Evolutionary conservation across 1,139 yeast species (phyloP), one percentile per base, ranked within the genome.

Genomic region (Geotrichum macrosporum): DNA sequence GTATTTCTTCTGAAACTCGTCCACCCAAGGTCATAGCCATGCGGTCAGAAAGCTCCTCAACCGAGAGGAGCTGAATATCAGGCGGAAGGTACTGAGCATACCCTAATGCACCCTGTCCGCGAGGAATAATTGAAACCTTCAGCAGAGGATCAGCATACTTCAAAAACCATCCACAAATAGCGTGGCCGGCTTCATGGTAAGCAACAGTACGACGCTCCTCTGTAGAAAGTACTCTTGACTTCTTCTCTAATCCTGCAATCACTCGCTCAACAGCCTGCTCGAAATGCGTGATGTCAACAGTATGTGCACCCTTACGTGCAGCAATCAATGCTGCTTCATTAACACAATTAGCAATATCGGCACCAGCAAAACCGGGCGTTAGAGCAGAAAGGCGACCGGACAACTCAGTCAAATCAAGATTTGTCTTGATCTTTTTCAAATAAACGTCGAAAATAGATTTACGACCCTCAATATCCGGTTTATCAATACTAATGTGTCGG

Each of bases 21-120:
- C 98, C 98, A 44, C 97, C 98, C 45, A 92, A 74, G 0, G 97
- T 88, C 95, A 92, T 94, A 20, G 88, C 78, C 95, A 92, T 89
- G 57, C 95, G 75, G 63, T 92, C 95, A 51, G 72, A 68, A 56
- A 89, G 77, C 66, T 92, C 95, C 55, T 80, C 79, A 51, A 83
- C 77, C 15, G 85, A 79, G 59, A 86, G 74, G 59, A 92, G 74
- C 59, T 87, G 86, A 58, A 84, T 86, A 64, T 92, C 98, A 18
- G 94, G 88, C 19, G 98, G 98, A 52, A 94, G 75, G 63, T 92
- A 88, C 67, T 92, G 96, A 1, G 98, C 98, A 65, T 92, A 92
- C n/a, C 98, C 98, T 46, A 92, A 73, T 2, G 97, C 96, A 47
- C 95, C 96, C 66, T 84, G 88, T 4, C 97, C 97, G 65, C 96